phyloP scores from a whole-genome alignment of 2,329 filamentous ascomycete species.

The Apiospora rasikravindrae region DNA sequence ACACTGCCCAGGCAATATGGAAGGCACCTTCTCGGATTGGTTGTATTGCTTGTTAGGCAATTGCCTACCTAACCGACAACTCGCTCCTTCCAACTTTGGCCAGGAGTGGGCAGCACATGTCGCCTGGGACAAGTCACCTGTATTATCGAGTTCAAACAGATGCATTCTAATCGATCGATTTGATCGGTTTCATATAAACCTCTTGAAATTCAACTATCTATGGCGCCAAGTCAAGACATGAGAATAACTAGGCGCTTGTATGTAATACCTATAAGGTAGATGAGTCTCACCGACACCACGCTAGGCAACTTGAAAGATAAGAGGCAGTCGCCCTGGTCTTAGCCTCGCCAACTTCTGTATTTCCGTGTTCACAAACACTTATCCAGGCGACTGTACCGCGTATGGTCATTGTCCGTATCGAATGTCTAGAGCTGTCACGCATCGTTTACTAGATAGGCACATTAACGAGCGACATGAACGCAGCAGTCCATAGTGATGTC shows the following conservation, averaged over 20 bases:
- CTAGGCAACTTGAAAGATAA: not conserved
- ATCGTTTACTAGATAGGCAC: not conserved
- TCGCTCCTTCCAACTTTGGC: slow-evolving; percentile 7
- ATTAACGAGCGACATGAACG: not conserved
- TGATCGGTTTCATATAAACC: no score
- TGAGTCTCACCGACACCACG: not conserved
- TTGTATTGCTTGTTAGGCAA: not conserved
- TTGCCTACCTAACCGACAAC: not conserved
- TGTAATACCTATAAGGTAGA: not conserved
- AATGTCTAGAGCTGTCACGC: no score
- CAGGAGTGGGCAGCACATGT: not conserved
- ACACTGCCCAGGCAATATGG: not conserved
- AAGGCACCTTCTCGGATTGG: not conserved
- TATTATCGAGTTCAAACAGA: not conserved
- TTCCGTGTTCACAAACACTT: no score
- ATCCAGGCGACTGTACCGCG: no score
- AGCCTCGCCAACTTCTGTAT: not conserved
- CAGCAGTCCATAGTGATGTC: no score
- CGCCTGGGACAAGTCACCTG: not conserved
- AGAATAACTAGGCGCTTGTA: no score
- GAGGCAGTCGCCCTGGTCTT: no score
- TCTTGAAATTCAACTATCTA: no score
- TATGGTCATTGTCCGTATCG: no score
- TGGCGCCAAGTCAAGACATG: no score
- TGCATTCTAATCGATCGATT: not conserved